Base-by-base conservation (phyloP, 495 filamentous ascomycete genomes). In the Glonium stellatum region DNA sequence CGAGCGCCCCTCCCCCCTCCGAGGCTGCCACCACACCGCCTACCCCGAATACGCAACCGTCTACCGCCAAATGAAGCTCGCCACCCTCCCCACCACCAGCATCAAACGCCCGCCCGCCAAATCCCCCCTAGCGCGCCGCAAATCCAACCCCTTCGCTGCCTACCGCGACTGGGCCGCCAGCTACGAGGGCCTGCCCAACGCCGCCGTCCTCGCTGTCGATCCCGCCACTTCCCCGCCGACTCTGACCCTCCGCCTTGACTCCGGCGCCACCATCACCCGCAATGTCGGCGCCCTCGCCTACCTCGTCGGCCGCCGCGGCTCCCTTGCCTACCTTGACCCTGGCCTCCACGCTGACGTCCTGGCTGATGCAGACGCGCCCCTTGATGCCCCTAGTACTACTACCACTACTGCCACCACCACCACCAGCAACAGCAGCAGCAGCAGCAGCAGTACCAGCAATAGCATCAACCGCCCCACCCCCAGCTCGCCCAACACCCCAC, bases 11-110 rank as follows among this genome's bases (percentile, higher is more conserved):
- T 84, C 81, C 0, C 84, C 84, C 0, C 68, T 87, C 19, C 78
- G 79, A 8, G 78, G 78, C 22, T 87, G 84, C 47, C 84, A 87
- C 69, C 77, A 81, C 41, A 75, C 80, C 18, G 84, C 83, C 37
- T 87, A 87, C 63, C 84, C 84, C 0, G 84, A 87, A 57, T 86
- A 87, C 65, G 82, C 84, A 0, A 73, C 77, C 44, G 74, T 87
- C 10, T 87, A 87, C 62, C 75, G 81, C 18, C 72, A 79, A 22
- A 87, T 87, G 84, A 86, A 82, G 68, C 69, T 75, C 6, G 77
- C 82, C 2, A 77, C 75, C 0, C 61, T 76, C 75, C 0, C 61
- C 75, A 12, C 52, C 70, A 18, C 60, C 69, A n/a, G n/a, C 3
- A n/a, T 11, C 4, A 61, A 63, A 18, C 21, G 42, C 10, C 13